Evolutionary conservation across 257 asterid species (phyloP).

Genomic region (Solanum virginianum): DNA sequence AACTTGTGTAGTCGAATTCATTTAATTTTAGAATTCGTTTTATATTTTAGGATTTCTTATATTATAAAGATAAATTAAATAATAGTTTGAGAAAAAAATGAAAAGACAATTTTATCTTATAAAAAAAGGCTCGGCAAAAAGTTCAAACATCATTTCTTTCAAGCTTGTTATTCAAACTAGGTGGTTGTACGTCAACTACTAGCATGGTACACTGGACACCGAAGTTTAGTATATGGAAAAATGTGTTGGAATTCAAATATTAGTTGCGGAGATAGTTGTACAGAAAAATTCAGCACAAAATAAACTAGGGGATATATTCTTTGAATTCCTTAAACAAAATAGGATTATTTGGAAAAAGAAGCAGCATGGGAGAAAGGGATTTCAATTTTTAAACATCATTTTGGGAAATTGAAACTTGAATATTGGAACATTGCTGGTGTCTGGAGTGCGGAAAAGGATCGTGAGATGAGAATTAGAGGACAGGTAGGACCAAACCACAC

Average conservation of each 20-base stretch:
- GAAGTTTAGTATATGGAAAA: background rate
- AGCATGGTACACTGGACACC: background rate
- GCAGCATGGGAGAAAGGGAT: background rate
- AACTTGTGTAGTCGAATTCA: too few relatives aligned
- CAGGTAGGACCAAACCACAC: constrained; percentile 47
- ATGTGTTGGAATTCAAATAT: background rate
- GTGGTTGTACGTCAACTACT: too few relatives aligned
- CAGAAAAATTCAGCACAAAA: background rate
- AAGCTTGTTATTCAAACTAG: too few relatives aligned
- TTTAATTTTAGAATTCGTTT: too few relatives aligned
- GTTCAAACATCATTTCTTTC: too few relatives aligned
- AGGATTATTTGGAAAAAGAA: background rate
- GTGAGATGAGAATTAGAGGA: constrained; percentile 15
- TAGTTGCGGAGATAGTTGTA: background rate
- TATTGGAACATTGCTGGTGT: constrained; percentile 9
- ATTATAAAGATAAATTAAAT: too few relatives aligned
- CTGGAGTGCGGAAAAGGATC: background rate
- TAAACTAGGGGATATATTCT: background rate
- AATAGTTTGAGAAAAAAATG: too few relatives aligned
- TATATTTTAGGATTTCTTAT: too few relatives aligned
- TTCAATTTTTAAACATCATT: background rate
- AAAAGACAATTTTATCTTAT: too few relatives aligned
- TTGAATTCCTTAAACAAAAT: background rate
- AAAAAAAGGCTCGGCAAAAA: too few relatives aligned
- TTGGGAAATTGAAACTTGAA: background rate